Conservation (phyloP, 345 rosid genomes). For the Eucalyptus viminalis region DNA sequence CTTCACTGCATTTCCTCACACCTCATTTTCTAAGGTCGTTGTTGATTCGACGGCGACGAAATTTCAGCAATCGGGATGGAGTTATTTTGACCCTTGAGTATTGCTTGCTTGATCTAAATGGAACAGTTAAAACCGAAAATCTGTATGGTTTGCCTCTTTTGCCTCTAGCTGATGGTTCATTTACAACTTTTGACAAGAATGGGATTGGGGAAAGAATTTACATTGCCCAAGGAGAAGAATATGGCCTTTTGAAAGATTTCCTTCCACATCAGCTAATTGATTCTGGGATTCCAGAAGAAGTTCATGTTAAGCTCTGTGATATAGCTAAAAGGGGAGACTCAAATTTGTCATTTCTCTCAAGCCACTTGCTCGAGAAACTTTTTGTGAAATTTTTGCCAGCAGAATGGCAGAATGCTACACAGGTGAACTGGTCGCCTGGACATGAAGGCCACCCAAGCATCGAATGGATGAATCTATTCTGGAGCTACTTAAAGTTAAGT, state of each 20-base stretch:
- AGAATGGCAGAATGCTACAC: constrained; percentile 72
- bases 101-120: constrained; percentile 65
- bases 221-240: constrained; percentile 55
- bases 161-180: constrained; percentile 85
- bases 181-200: constrained; percentile 59
- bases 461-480: constrained; percentile 68
- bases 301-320: constrained; percentile 50
- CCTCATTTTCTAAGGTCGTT: constrained; percentile 64
- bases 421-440: constrained; percentile 75
- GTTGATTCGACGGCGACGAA: constrained; percentile 65
- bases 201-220: constrained; percentile 73
- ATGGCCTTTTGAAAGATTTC: constrained; percentile 71
- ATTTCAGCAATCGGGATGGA: constrained; percentile 48
- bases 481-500: constrained; percentile 65
- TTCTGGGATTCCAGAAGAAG: constrained; percentile 45
- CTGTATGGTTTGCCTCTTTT: constrained; percentile 74
- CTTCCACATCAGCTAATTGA: constrained; percentile 77
- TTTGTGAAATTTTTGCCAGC: constrained; percentile 73
- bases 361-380: constrained; percentile 78
- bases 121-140: constrained; percentile 30
- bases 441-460: constrained; percentile 63
- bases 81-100: constrained; percentile 72
- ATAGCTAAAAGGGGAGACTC: constrained; percentile 61
- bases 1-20: constrained; percentile 65
- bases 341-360: constrained; percentile 69